Evolutionary conservation across 495 filamentous ascomycete genomes (phyloP), one percentile per base, ranked within the genome.

Genomic region (Jackrogersella minutella): DNA sequence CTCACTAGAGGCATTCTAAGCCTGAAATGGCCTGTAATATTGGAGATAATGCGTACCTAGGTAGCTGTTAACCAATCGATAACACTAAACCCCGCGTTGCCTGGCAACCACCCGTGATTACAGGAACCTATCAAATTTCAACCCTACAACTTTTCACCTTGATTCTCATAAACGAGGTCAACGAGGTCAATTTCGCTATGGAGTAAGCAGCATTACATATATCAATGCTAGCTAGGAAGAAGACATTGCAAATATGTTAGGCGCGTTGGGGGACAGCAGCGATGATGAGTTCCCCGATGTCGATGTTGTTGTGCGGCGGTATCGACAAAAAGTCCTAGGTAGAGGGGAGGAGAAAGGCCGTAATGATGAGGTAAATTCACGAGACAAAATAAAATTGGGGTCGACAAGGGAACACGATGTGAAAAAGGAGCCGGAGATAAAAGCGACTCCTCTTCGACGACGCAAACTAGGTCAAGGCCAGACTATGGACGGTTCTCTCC

Each of bases 271-370:
- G 11, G 28, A 17, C 3, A 60, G 52, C 36, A 74, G 63, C 14
- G 72, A 73, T 19, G 70, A 74, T 14, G 72, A 74, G 22, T 70
- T 74, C 17, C 70, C 72, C n/a, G 69, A 70, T 7, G 36, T 73
- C 7, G 70, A 73, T 13, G 60, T 69, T 6, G 26, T 74, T 16
- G 33, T 72, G 58, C 53, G 41, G 34, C 51, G 16, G 11, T 55
- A 64, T 28, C 64, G 55, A 55, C 60, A 66, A 1, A 59, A 41
- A 56, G 44, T 56, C 14, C 43, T 43, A 64, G 26, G 0, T 2
- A 47, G 17, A 40, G 37, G 13, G 5, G 49, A 55, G 22, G 30
- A 51, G 51, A 37, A 8, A n/a, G 21, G 13, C 4, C 9, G 11
- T 11, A 30, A 40, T 13, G 58, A 62, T 16, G 49, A 65, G 30